phyloP scores from a whole-genome alignment of 2,329 filamentous ascomycete species.

The Monosporascus sp. region DNA sequence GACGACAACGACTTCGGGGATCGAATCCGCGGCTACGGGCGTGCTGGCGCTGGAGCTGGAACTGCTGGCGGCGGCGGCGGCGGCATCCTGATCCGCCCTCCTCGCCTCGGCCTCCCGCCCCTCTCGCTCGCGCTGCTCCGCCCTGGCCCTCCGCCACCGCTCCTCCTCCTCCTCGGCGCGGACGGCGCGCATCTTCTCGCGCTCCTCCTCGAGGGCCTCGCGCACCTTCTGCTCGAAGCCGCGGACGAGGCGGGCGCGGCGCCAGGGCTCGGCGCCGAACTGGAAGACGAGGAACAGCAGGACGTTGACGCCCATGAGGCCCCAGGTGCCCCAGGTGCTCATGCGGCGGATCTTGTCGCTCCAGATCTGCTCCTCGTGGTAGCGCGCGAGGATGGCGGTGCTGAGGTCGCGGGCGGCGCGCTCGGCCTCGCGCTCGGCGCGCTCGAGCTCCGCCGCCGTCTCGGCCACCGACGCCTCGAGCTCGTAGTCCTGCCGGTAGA shows the following conservation, averaged over 20 bases:
- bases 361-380: slow-evolving; percentile 99
- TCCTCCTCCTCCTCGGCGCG: slow-evolving; percentile 33
- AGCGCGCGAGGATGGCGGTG: slow-evolving; percentile 79
- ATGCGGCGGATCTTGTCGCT: slow-evolving; percentile 94
- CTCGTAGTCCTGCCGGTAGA: slow-evolving; percentile 89
- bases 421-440: slow-evolving; percentile 76
- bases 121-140: slow-evolving; percentile 20
- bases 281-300: slow-evolving; percentile 81
- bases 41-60: too few species aligned
- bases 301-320: slow-evolving; percentile 94
- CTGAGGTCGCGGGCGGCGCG: slow-evolving; percentile 71
- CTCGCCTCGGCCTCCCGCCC: slow-evolving; percentile 20
- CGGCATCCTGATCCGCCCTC: slow-evolving; percentile 12
- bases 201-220: slow-evolving; percentile 65
- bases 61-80: slow-evolving; percentile 6
- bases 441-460: slow-evolving; percentile 66
- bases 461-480: slow-evolving; percentile 79
- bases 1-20: slow-evolving; percentile 7
- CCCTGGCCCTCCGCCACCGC: slow-evolving; percentile 6
- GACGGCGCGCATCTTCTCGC: slow-evolving; percentile 42
- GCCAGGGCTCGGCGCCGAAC: slow-evolving; percentile 90
- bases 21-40: slow-evolving; percentile 6
- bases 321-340: slow-evolving; percentile 98
- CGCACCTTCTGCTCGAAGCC: slow-evolving; percentile 77
- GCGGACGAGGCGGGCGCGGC: slow-evolving; percentile 71